A percentile compares a stretch with the other conserved stretches of the same genome.
These are phyloP conservation scores for Podospora comata DNA, from an alignment of 495 filamentous ascomycete species.

Conservation along the genomic window DNA sequence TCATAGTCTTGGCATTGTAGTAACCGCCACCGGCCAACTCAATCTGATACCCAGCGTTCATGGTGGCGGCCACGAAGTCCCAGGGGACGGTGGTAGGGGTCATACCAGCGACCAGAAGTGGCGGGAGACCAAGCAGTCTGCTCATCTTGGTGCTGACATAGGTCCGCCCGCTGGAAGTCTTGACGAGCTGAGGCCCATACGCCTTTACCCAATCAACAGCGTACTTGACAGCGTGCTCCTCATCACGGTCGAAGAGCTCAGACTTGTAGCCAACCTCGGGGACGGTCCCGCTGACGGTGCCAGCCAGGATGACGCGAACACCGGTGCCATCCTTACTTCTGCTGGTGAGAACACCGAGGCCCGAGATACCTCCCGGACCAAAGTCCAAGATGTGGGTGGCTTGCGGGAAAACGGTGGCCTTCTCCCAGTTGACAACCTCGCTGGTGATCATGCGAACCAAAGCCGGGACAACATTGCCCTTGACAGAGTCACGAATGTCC, in stretches of 20 bases:
- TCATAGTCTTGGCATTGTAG: slow-evolving; percentile 87
- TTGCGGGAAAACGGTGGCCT: slow-evolving; percentile 79
- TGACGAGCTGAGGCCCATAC: slow-evolving; percentile 81
- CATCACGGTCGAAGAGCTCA: slow-evolving; percentile 93
- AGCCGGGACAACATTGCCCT: slow-evolving; percentile 69
- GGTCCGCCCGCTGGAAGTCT: slow-evolving; percentile 79
- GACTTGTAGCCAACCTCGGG: slow-evolving; percentile 93
- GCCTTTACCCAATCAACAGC: slow-evolving; percentile 98
- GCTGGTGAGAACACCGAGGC: slow-evolving; percentile 93
- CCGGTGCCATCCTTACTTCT: slow-evolving; percentile 98
- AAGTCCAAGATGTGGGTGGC: slow-evolving; percentile 96
- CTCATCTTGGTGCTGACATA: slow-evolving; percentile 99
- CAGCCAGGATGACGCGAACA: slow-evolving; percentile 90
- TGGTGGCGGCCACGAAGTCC: slow-evolving; percentile 94
- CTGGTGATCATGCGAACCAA: slow-evolving; percentile 91
- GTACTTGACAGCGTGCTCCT: slow-evolving; percentile 87
- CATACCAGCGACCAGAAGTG: slow-evolving; percentile 94
- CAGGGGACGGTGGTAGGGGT: slow-evolving; percentile 90
- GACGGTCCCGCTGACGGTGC: slow-evolving; percentile 84
- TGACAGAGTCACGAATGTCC: slow-evolving; percentile 63
- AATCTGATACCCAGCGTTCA: slow-evolving; percentile 92
- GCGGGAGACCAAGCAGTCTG: slow-evolving; percentile 81
- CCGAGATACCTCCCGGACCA: slow-evolving; percentile 92
- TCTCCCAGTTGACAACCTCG: slow-evolving; percentile 91
- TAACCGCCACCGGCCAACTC: slow-evolving; percentile 93